Base-by-base conservation (phyloP, 352 stramenopile genomes). In the Globisporangium alternatum region DNA sequence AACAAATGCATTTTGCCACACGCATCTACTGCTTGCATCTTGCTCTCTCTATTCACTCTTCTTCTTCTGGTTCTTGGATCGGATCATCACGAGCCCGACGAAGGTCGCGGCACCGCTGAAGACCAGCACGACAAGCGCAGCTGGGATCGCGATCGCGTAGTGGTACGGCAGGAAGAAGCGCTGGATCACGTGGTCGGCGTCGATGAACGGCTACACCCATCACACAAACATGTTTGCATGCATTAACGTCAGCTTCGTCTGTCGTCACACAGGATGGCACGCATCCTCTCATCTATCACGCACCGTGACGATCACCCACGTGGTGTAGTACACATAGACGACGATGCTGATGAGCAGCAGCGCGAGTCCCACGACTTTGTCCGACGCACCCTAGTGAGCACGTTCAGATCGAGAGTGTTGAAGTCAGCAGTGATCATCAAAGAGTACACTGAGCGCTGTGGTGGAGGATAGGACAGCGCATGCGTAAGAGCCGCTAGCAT, bases 241-340 rank as follows among this genome's bases (percentile, higher is more conserved):
- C 25, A 62, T 15, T 22, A 52, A 7, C n/a, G 60, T 41, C 22
- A 17, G 21, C 22, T 54, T 37, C 28, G 21, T 15, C 45, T 19
- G 31, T 30, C 56, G 3, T 25, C 13, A 39, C 21, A 25, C 49
- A 41, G 15, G 30, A 43, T 28, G 5, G 33, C 33, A 54, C 33
- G 33, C 35, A 13, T 3, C 17, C 3, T 43, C 3, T 25, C 12
- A 45, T 33, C 17, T 13, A 3, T 37, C 3, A 59, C 68, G 47
- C 74, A 97, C 90, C 83, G 90, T 90, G 48, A 97, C 75, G 66
- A 97, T 78, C 53, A 97, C 90, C 90, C 90, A 97, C 21, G 88
- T 68, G 25, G 85, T 96, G 80, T 97, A 97, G 74, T 97, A 97
- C n/a, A 94, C 76, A 66, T 95, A 97, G 44, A 93, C 83, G 25